Evolutionary conservation across 495 filamentous ascomycete genomes (phyloP).

Genomic region (Penicillium tannophilum): DNA sequence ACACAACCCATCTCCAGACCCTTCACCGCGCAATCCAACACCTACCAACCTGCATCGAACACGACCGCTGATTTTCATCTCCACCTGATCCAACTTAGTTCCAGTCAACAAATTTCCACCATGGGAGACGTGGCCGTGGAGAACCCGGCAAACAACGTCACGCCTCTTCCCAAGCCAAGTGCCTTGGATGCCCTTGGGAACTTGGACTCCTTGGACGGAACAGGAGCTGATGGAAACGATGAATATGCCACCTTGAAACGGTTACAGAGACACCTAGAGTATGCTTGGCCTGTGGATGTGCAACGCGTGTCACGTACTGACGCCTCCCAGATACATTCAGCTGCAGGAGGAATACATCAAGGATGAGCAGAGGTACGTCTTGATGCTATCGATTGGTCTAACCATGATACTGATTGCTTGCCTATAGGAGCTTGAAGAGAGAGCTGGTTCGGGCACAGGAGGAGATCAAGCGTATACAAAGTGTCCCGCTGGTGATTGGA

Average conservation of each 20-base stretch:
- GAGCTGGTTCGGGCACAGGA: slow-evolving; percentile 97
- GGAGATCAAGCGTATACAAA: slow-evolving; percentile 99
- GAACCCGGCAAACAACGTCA: slow-evolving; percentile 69
- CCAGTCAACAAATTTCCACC: slow-evolving; percentile 28
- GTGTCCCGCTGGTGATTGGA: slow-evolving; percentile 94
- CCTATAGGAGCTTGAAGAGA: slow-evolving; percentile 85
- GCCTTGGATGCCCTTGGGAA: slow-evolving; percentile 83
- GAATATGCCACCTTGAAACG: slow-evolving; percentile 95
- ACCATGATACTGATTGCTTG: slow-evolving; percentile 12
- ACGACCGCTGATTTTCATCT: neutral
- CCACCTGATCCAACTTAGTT: neutral
- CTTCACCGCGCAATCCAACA: slow-evolving; percentile 3
- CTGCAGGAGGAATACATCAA: slow-evolving; percentile 99
- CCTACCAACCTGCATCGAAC: neutral
- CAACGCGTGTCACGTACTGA: slow-evolving; percentile 29
- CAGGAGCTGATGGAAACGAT: slow-evolving; percentile 79
- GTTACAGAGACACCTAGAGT: slow-evolving; percentile 94
- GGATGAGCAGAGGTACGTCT: slow-evolving; percentile 86
- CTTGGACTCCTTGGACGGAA: slow-evolving; percentile 83
- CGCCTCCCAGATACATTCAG: slow-evolving; percentile 75
- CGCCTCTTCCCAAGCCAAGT: slow-evolving; percentile 74
- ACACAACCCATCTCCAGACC: slow-evolving; percentile 9
- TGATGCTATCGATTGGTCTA: neutral
- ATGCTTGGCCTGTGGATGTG: slow-evolving; percentile 29
- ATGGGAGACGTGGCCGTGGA: slow-evolving; percentile 88